Percentiles rank a stretch among this genome's conserved stretches.
These are phyloP conservation scores for Musa itinerans DNA, from an alignment of 176 grass and related monocot genomes.

Conservation along the genomic window DNA sequence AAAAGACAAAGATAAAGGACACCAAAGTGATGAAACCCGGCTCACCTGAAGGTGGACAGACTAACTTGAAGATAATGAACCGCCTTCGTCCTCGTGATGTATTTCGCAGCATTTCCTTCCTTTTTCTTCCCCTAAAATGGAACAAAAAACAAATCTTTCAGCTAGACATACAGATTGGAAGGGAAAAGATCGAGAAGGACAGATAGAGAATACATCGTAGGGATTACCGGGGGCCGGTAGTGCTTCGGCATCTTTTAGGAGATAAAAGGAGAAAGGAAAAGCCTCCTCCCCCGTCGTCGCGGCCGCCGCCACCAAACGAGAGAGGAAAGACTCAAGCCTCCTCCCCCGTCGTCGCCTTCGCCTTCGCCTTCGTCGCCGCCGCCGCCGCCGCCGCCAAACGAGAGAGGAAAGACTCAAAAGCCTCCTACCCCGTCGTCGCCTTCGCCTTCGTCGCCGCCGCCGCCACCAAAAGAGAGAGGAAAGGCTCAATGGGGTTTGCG, in stretches of 20 bases:
- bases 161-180: background rate
- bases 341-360: background rate
- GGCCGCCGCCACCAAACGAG: background rate
- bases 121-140: slow-evolving; percentile 79
- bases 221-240: slow-evolving; percentile 62
- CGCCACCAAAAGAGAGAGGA: background rate
- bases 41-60: background rate
- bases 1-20: background rate
- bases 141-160: background rate
- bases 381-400: background rate
- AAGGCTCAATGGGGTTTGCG: too few relatives aligned
- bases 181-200: background rate
- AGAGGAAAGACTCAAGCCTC: background rate
- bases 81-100: slow-evolving; percentile 73
- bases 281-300: background rate
- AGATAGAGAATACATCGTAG: background rate
- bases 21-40: background rate
- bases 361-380: too few relatives aligned
- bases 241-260: slow-evolving; percentile 68
- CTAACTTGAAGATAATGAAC: background rate
- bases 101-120: slow-evolving; percentile 94
- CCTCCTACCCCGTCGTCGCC: background rate
- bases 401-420: background rate
- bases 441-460: too few relatives aligned
- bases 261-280: background rate